phyloP scores from a whole-genome alignment of 2,329 filamentous ascomycete genomes.

The Arthroderma sp. region DNA sequence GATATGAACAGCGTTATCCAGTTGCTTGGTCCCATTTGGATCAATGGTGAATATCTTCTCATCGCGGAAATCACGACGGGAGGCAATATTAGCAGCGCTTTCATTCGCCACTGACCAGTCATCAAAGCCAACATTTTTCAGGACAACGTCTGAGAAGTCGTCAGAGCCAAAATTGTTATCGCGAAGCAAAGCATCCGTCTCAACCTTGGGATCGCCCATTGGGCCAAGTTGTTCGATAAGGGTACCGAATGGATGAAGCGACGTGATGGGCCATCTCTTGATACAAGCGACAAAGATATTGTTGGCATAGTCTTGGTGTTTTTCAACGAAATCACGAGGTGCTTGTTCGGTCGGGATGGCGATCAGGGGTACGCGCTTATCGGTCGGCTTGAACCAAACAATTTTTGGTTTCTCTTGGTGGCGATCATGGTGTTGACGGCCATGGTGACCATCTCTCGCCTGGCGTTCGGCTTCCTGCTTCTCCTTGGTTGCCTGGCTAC shows the following conservation, averaged over 20 bases:
- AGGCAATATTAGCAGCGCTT: constrained; percentile 56
- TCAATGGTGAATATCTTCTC: constrained; percentile 89
- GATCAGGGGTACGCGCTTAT: constrained; percentile 95
- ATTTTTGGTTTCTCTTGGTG: constrained; percentile 98
- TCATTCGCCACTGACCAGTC: constrained; percentile 83
- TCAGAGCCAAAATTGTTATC: constrained; percentile 99
- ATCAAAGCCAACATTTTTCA: constrained; percentile 82
- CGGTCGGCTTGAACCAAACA: constrained; percentile 99
- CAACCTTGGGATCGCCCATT: constrained; percentile 94
- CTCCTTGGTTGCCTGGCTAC: constrained; percentile 97
- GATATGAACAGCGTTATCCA: constrained; percentile 87
- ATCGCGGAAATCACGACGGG: constrained; percentile 77
- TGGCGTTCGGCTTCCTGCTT: constrained; percentile 96
- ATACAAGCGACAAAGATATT: constrained; percentile 98
- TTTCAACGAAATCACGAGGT: constrained; percentile 94
- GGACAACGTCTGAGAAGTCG: constrained; percentile 91
- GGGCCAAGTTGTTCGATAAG: constrained; percentile 92
- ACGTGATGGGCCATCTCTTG: constrained; percentile 98
- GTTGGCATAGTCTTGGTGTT: constrained; percentile 93
- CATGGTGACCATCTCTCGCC: constrained; percentile 67
- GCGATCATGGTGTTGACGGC: constrained; percentile 63
- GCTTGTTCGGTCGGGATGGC: constrained; percentile 97
- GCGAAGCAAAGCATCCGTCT: constrained; percentile 89
- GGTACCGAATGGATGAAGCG: constrained; percentile 95
- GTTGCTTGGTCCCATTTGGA: constrained; percentile 71